These are phyloP conservation scores for Aspergillus spinulosporus DNA, from an alignment of 2,329 filamentous ascomycete genomes.

Conservation along the genomic window DNA sequence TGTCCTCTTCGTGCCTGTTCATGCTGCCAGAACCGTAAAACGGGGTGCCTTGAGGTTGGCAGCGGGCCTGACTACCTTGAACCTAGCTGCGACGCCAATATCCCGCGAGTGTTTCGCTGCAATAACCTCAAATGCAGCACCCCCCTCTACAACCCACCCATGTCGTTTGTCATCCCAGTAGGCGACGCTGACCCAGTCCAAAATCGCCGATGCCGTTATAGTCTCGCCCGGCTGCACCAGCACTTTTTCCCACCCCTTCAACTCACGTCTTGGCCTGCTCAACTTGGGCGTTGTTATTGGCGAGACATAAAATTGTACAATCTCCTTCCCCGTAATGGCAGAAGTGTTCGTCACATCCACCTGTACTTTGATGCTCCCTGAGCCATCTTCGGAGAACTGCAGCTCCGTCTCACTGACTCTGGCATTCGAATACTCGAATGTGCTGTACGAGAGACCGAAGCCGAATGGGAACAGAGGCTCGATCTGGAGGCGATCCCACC, in stretches of 20 bases:
- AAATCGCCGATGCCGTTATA: neutral
- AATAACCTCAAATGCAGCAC: slow-evolving; percentile 3
- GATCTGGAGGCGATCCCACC: neutral
- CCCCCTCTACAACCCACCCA: neutral
- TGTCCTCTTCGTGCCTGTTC: too few relatives aligned
- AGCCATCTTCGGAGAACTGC: neutral
- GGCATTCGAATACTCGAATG: slow-evolving; percentile 2
- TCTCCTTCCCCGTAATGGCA: neutral
- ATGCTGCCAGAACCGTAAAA: too few relatives aligned
- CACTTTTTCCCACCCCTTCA: slow-evolving; percentile 2
- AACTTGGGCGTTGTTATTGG: neutral
- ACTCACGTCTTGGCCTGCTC: neutral
- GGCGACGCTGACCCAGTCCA: neutral
- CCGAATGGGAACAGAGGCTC: slow-evolving; percentile 5
- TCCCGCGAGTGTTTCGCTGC: slow-evolving; percentile 2
- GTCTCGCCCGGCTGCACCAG: neutral
- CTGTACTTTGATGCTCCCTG: neutral
- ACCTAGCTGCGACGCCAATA: neutral
- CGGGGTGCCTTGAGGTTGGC: neutral
- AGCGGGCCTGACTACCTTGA: neutral
- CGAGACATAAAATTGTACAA: slow-evolving; percentile 4
- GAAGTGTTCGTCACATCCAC: slow-evolving; percentile 5
- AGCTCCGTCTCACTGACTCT: too few relatives aligned
- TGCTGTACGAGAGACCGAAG: slow-evolving; percentile 3
- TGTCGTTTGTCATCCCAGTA: neutral